Base-by-base conservation (phyloP, 352 stramenopile species). In the Phytophthora cryptogea region DNA sequence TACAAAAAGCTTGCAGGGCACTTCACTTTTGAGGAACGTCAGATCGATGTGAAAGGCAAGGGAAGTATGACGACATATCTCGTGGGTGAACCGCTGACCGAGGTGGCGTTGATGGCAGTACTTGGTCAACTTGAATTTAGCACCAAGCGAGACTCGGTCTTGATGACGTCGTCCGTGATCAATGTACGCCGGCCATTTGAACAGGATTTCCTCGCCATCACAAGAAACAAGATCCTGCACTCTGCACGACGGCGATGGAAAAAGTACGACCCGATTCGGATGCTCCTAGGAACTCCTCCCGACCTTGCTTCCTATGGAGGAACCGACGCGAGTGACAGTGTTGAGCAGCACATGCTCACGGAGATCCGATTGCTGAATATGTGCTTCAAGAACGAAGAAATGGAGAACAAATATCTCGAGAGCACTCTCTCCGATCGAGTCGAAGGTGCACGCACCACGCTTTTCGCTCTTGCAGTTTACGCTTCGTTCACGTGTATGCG, bases 21-120 rank as follows among this genome's bases (percentile, higher is more conserved):
- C 46, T 95, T 95, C 32, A 72, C 46, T 8, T 95, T 93, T 59
- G 78, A 94, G 48, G 79, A 90, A 26, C 73, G 88, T 0, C 74
- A 92, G 43, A 87, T 96, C 51, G 72, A 95, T 45, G 86, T 87
- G 6, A 97, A 97, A 60, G 84, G 88, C 0, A 97, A 96, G 66
- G 89, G 89, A 2, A 74, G 58, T 0, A 90, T 96, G 83, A 94
- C 73, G 0, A 89, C 85, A 8, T 95, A 95, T 49, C 70, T 95
- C 39, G 71, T 97, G 1, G 84, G 83, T 5, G 79, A 89, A 17
- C 85, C 86, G 0, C 33, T 90, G 0, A 90, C 76, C 0, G 80
- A 89, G 0, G 49, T 92, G 2, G 86, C 83, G 0, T 67, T 78
- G 6, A 72, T 85, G 66, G 76, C 80, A 4, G 72, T 79, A 17